Evolutionary conservation across 1,139 yeast species (phyloP).

Genomic region (Hyphopichia khmerensis): DNA sequence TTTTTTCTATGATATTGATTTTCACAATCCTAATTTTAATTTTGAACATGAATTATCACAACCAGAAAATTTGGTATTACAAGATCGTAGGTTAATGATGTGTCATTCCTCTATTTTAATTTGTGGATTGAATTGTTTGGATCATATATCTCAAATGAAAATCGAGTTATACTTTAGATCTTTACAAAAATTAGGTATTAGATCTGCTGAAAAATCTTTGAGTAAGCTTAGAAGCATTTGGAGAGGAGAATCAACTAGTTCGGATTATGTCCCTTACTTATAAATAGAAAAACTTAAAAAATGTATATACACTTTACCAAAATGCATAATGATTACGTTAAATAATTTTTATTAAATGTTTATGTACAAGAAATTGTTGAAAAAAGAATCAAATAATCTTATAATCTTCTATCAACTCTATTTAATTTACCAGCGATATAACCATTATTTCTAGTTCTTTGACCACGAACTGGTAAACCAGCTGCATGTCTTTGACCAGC

Average conservation of each 20-base stretch:
- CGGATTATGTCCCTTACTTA: slow-evolving; percentile 16
- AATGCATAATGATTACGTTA: background rate
- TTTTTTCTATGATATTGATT: slow-evolving; percentile 12
- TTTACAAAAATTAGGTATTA: slow-evolving; percentile 11
- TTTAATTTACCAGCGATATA: slow-evolving; percentile 86
- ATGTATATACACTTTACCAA: too few relatives aligned
- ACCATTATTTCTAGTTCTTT: slow-evolving; percentile 87
- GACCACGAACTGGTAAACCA: slow-evolving; percentile 93
- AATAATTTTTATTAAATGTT: background rate
- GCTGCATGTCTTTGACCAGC: slow-evolving; percentile 88
- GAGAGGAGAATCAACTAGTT: slow-evolving; percentile 9
- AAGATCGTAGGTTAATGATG: slow-evolving; percentile 14
- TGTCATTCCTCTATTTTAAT: slow-evolving; percentile 14
- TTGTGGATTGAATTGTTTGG: slow-evolving; percentile 13
- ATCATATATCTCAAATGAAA: slow-evolving; percentile 7
- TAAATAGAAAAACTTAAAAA: too few relatives aligned
- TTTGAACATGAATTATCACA: slow-evolving; percentile 5
- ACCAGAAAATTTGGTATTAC: slow-evolving; percentile 5
- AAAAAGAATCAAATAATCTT: background rate
- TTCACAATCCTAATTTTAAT: slow-evolving; percentile 6
- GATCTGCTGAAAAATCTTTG: slow-evolving; percentile 13
- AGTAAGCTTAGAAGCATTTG: slow-evolving; percentile 9
- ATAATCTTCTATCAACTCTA: slow-evolving; percentile 60
- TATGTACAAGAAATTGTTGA: background rate
- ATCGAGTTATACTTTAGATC: slow-evolving; percentile 12